A percentile compares a stretch with the other conserved stretches of the same genome.
These are phyloP conservation scores for Trichophyton schoenleinii DNA, from an alignment of 2,329 filamentous ascomycete species.

Conservation along the genomic window DNA sequence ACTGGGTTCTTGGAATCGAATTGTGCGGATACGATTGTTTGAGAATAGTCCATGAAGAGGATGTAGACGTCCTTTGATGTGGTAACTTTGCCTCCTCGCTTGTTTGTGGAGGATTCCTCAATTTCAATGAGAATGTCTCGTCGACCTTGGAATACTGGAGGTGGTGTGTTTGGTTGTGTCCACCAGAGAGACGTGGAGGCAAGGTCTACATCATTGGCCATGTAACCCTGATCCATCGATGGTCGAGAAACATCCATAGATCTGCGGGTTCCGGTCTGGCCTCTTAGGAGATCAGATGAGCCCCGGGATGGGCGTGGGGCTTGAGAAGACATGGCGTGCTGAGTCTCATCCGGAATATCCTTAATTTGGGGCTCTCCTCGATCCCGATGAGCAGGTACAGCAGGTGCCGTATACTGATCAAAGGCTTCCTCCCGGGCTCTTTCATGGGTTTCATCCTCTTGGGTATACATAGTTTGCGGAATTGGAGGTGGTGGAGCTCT, in stretches of 20 bases:
- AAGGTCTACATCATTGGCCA: conserved; percentile 78
- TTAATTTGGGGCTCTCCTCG: not conserved
- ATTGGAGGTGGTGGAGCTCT: conserved; percentile 55
- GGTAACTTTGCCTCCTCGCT: conserved; percentile 55
- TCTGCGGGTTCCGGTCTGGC: conserved; percentile 37
- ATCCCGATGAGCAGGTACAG: conserved; percentile 19
- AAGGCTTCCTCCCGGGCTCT: conserved; percentile 45
- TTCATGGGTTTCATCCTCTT: conserved; percentile 27
- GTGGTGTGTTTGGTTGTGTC: conserved; percentile 65
- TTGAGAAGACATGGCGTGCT: conserved; percentile 29
- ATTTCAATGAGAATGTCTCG: conserved; percentile 73
- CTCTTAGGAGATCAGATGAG: conserved; percentile 53
- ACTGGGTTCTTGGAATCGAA: conserved; percentile 64
- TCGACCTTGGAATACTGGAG: conserved; percentile 68
- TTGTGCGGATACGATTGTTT: conserved; percentile 70
- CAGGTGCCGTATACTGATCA: conserved; percentile 32
- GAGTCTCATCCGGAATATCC: conserved; percentile 12
- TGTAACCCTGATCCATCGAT: conserved; percentile 65
- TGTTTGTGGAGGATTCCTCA: conserved; percentile 60
- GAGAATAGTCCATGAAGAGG: conserved; percentile 92
- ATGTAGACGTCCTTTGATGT: conserved; percentile 73
- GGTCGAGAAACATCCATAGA: conserved; percentile 68
- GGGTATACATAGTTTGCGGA: conserved; percentile 23
- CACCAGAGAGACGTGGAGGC: conserved; percentile 69
- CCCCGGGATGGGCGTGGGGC: conserved; percentile 35